Conservation (phyloP, 352 stramenopile genomes). For the Globisporangium solare region DNA sequence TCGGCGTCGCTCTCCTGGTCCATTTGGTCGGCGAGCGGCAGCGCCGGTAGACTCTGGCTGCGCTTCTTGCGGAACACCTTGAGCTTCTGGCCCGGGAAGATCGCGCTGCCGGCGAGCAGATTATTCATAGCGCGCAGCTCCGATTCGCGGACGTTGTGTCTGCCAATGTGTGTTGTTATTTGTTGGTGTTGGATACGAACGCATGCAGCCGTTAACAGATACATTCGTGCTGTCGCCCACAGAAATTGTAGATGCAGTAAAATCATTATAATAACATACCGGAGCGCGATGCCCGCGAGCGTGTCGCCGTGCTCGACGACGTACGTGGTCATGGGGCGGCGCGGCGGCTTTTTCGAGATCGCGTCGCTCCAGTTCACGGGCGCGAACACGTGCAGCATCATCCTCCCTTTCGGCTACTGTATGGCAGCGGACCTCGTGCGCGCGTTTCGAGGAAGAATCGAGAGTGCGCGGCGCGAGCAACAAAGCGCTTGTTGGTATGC, state of each 20-base stretch:
- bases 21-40: constrained; percentile 16
- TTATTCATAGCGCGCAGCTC: constrained; percentile 56
- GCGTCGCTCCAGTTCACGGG: constrained; percentile 28
- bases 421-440: too few species aligned
- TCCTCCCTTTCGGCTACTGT: too few species aligned
- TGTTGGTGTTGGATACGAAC: neutral
- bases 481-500: neutral
- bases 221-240: too few species aligned
- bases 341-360: constrained; percentile 8
- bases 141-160: constrained; percentile 41
- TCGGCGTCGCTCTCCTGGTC: constrained; percentile 7
- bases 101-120: constrained; percentile 28
- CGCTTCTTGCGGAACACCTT: constrained; percentile 39
- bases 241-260: too few species aligned
- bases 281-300: constrained; percentile 33
- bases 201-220: neutral
- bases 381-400: constrained; percentile 34
- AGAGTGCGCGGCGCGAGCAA: neutral
- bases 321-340: constrained; percentile 19
- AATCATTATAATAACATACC: too few species aligned
- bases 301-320: constrained; percentile 40
- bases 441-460: neutral
- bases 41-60: constrained; percentile 31
- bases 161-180: constrained; percentile 15
- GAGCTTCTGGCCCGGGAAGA: constrained; percentile 37